Evolutionary conservation across 148 eudicot species (phyloP).

Genomic region (Vaccinium myrtillus): DNA sequence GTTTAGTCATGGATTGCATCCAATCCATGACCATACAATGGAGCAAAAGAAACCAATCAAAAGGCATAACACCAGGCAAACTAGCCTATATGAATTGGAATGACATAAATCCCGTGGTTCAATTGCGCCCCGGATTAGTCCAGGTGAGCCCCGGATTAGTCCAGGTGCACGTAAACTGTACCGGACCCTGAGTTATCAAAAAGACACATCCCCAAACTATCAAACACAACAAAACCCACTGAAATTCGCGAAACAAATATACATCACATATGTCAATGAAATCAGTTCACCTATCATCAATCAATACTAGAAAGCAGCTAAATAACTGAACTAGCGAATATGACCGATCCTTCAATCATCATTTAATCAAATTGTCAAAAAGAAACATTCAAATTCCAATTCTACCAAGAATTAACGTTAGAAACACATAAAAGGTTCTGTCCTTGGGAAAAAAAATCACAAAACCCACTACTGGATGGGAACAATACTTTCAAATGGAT

Average conservation of each 20-base stretch:
- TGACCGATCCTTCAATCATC: background rate
- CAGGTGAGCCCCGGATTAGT: too few relatives aligned
- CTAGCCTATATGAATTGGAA: constrained; percentile 1
- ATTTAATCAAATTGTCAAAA: background rate
- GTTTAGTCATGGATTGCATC: background rate
- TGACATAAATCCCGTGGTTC: background rate
- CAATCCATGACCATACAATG: background rate
- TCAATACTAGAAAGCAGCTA: background rate
- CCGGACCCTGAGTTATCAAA: too few relatives aligned
- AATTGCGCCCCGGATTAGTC: background rate
- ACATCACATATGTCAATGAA: background rate
- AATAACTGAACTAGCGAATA: background rate
- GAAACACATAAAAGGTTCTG: background rate
- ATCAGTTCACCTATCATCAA: background rate
- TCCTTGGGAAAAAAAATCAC: background rate
- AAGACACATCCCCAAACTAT: background rate
- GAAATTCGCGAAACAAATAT: background rate
- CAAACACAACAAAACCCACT: background rate
- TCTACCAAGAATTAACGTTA: background rate
- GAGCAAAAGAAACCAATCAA: background rate
- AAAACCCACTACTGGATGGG: background rate
- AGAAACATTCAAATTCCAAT: background rate
- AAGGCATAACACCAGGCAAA: background rate
- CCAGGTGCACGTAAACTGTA: too few relatives aligned
- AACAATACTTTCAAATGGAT: background rate